phyloP scores from a whole-genome alignment of 1,139 yeast species.

The Diutina mesorugosa region DNA sequence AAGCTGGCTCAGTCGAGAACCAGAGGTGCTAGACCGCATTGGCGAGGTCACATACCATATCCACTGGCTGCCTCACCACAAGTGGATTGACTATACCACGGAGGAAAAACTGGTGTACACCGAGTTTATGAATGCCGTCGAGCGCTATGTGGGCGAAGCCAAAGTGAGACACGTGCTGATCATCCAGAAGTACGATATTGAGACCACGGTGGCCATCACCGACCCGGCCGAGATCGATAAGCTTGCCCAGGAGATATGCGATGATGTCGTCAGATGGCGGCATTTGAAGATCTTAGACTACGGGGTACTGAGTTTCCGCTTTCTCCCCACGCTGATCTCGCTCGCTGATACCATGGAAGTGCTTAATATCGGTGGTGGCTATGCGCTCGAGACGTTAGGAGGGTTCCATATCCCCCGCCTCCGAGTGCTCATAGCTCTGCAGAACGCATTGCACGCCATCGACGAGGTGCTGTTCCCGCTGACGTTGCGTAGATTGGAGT shows the following conservation, averaged over 20 bases:
- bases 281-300: slow-evolving; percentile 24
- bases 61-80: neutral
- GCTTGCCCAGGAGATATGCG: slow-evolving; percentile 18
- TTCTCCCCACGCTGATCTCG: slow-evolving; percentile 26
- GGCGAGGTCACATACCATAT: neutral
- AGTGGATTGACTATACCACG: neutral
- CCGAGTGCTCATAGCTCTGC: slow-evolving; percentile 18
- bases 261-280: slow-evolving; percentile 24
- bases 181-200: slow-evolving; percentile 1
- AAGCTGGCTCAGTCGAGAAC: neutral
- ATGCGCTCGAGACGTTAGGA: slow-evolving; percentile 25
- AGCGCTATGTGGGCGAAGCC: neutral
- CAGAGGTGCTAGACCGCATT: neutral
- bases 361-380: slow-evolving; percentile 30
- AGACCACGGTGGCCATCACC: slow-evolving; percentile 1
- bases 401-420: slow-evolving; percentile 32
- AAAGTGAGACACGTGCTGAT: slow-evolving; percentile 1
- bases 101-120: neutral
- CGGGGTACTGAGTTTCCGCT: slow-evolving; percentile 24
- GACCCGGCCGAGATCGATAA: neutral
- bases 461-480: slow-evolving; percentile 25
- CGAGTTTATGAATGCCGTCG: neutral
- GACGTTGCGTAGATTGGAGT: slow-evolving; percentile 19
- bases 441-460: slow-evolving; percentile 22
- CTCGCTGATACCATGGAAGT: slow-evolving; percentile 25